Evolutionary conservation across 768 basidiomycete species (phyloP).

Genomic region (Cubamyces sp.): DNA sequence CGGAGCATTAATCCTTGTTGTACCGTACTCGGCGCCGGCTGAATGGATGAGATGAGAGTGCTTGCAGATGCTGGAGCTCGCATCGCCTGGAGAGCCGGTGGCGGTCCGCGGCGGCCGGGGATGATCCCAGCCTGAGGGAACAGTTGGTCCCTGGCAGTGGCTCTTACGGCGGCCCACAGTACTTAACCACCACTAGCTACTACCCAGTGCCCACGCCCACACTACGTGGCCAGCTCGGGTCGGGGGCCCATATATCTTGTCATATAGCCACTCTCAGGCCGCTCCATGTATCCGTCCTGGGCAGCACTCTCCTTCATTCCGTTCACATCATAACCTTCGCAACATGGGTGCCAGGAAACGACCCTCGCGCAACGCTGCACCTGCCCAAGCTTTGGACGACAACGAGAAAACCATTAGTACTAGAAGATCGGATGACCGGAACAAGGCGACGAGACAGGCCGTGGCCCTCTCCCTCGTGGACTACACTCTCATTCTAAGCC

Average conservation of each 20-base stretch:
- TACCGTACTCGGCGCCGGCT: too few species aligned
- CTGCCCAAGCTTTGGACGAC: background rate
- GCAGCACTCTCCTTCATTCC: background rate
- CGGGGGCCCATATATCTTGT: background rate
- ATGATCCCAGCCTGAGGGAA: too few species aligned
- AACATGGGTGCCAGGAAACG: constrained; percentile 1
- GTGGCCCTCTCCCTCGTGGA: constrained; percentile 37
- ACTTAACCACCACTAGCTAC: background rate
- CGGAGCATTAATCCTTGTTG: too few species aligned
- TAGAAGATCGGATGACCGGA: background rate
- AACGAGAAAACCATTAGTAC: background rate
- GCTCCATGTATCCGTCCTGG: background rate
- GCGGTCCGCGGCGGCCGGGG: too few species aligned
- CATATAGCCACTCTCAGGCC: background rate
- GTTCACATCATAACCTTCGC: background rate
- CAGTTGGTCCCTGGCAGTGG: background rate
- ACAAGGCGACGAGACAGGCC: constrained; percentile 18
- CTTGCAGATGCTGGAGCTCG: too few species aligned
- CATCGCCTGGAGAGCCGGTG: too few species aligned
- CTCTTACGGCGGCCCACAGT: background rate
- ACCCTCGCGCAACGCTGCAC: background rate
- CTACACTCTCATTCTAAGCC: constrained; percentile 50
- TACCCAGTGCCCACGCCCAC: background rate
- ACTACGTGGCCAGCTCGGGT: constrained; percentile 1
- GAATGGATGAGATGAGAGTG: too few species aligned